A percentile compares a stretch with the other conserved stretches of the same genome.
phyloP scores from a whole-genome alignment of 306 rosid species.

The Prunus fruticosa region DNA sequence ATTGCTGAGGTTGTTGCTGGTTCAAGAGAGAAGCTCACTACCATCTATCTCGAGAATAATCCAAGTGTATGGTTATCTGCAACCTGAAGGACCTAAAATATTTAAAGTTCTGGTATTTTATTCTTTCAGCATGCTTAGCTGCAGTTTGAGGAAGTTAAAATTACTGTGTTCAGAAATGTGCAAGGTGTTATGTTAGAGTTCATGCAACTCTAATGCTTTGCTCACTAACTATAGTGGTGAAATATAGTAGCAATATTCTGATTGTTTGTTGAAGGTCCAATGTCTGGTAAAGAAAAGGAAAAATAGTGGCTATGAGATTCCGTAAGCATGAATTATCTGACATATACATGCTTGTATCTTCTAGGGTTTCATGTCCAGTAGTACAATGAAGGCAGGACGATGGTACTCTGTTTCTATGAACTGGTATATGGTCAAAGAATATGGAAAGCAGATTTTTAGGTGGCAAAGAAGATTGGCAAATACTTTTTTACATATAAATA shows the following conservation, averaged over 20 bases:
- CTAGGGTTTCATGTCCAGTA: neutral
- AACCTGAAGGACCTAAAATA: slow-evolving; percentile 3
- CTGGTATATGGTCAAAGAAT: neutral
- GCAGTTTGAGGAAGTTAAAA: neutral
- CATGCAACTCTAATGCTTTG: neutral
- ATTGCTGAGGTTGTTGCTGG: slow-evolving; percentile 71
- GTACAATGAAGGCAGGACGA: neutral
- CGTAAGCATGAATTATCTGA: neutral
- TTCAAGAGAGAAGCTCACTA: slow-evolving; percentile 77
- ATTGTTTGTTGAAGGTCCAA: neutral
- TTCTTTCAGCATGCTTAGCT: neutral
- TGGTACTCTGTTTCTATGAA: neutral
- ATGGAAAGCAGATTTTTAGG: neutral
- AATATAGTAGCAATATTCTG: neutral
- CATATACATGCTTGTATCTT: neutral
- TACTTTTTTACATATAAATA: neutral
- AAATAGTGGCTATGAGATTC: neutral
- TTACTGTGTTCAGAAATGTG: neutral
- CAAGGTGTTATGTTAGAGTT: neutral
- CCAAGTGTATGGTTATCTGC: slow-evolving; percentile 68
- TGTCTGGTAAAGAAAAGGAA: neutral
- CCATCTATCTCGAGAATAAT: slow-evolving; percentile 85
- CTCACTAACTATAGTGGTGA: neutral
- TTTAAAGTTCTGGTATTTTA: neutral
- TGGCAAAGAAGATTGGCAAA: neutral